These are phyloP conservation scores for Selenicereus undatus DNA, from an alignment of 148 eudicot genomes.

Conservation along the genomic window DNA sequence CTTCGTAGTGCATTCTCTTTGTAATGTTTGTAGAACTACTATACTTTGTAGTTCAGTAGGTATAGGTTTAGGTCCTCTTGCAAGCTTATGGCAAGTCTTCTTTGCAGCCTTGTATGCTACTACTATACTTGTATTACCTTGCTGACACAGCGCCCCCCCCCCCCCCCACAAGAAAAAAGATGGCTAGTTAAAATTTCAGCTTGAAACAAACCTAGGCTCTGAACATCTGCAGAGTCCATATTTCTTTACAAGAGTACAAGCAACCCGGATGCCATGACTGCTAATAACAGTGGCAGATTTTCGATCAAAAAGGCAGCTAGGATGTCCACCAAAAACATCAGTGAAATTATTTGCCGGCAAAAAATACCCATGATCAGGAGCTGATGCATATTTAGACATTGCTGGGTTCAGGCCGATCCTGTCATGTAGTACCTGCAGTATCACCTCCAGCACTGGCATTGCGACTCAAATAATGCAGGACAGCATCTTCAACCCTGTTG, in stretches of 20 bases:
- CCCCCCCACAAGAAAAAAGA: no score
- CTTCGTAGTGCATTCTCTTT: no score
- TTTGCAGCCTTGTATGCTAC: no score
- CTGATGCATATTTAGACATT: neutral
- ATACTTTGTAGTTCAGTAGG: no score
- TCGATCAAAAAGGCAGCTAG: neutral
- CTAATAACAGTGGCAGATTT: neutral
- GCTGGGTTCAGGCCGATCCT: neutral
- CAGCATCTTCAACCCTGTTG: constrained; percentile 86
- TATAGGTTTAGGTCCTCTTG: no score
- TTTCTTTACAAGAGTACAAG: neutral
- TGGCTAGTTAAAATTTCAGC: neutral
- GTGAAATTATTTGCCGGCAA: neutral
- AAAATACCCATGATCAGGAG: neutral
- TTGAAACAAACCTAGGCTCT: neutral
- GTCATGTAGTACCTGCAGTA: constrained; percentile 53
- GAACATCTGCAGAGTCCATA: neutral
- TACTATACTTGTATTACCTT: no score
- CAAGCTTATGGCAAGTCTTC: no score
- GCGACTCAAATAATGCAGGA: constrained; percentile 76
- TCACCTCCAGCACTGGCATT: constrained; percentile 52
- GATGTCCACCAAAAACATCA: neutral
- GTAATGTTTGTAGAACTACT: no score
- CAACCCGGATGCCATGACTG: neutral
- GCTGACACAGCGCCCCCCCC: no score